Base-by-base conservation (phyloP, 2,329 filamentous ascomycete genomes). In the Celoporthe dispersa region DNA sequence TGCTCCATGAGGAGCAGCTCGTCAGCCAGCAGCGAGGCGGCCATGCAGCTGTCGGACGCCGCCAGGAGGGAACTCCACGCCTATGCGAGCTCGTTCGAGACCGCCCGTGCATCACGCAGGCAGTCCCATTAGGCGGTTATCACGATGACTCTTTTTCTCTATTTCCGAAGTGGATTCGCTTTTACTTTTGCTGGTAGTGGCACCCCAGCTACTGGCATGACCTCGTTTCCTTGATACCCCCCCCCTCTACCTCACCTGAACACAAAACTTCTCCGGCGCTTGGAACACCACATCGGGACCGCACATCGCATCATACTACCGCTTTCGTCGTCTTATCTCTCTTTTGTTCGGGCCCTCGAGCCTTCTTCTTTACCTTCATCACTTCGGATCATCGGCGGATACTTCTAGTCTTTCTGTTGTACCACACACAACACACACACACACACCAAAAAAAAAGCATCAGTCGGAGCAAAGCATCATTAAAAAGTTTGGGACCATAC, bases 61-160 rank as follows among this genome's bases (percentile, higher is more conserved):
- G 91, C 92, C 37, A 90, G 89, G 76, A 90, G 88, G 80, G 94
- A 97, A 79, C 87, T 98, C 48, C 90, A 91, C 78, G 91, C 92
- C 74, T 98, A 98, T 80, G 92, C 93, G 74, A 92, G 91, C 78
- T 94, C 92, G 2, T 97, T 98, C 79, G 94, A 98, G 80, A 92
- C 94, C 74, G 90, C 92, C 70, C 87, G 92, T 72, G 78, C 84
- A 68, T 86, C 88, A 76, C 85, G 87, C 74, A 82, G 87, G 76
- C 81, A 89, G 82, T 86, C 87, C 39, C 84, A 85, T 77, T 89
- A 85, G 77, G 72, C 66, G 66, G 68, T 73, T 71, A 6, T 28
- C 9, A 28, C 35, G 28, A 71, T 71, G 62, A 72, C 76, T 75
- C 76, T 75, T 78, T 74, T 75, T 74, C 77, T 74, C 68, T 75